Conservation (phyloP, 2,329 filamentous ascomycete species). For the Phyllosticta citriasiana region DNA sequence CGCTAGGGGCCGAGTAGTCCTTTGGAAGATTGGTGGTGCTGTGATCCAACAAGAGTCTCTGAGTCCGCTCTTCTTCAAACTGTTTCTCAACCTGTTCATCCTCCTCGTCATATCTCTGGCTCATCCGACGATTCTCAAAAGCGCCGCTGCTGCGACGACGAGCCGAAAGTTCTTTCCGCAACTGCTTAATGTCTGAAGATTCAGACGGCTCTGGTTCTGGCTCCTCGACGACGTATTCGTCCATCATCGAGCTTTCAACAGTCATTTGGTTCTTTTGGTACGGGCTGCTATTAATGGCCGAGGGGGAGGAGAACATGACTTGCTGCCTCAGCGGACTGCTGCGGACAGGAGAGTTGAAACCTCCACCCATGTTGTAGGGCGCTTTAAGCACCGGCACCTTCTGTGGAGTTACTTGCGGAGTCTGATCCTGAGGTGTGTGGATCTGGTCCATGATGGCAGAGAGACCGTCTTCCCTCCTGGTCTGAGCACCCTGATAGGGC, state of each 20-base stretch:
- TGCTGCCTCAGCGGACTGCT: constrained; percentile 9
- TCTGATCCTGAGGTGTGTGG: constrained; percentile 15
- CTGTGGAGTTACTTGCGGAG: constrained; percentile 9
- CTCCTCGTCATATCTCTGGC: background rate
- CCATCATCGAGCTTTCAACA: constrained; percentile 3
- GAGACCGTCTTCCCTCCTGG: constrained; percentile 20
- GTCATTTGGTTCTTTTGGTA: constrained; percentile 3
- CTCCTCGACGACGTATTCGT: background rate
- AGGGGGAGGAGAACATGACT: constrained; percentile 5
- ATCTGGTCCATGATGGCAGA: constrained; percentile 21
- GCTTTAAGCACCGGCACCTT: background rate
- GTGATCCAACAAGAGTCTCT: background rate
- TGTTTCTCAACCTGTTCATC: constrained; percentile 1
- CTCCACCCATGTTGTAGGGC: constrained; percentile 4
- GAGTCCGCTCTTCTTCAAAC: constrained; percentile 3
- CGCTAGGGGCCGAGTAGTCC: background rate
- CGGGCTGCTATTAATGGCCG: constrained; percentile 6
- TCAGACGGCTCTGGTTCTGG: background rate
- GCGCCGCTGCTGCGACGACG: background rate
- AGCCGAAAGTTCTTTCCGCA: background rate
- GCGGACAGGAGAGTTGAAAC: background rate
- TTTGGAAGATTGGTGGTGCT: background rate
- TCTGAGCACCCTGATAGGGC: constrained; percentile 12
- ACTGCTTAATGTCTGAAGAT: background rate
- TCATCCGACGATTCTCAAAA: constrained; percentile 1